phyloP scores from a whole-genome alignment of 1,139 yeast species.

The Kurtzmaniella natalensis region DNA sequence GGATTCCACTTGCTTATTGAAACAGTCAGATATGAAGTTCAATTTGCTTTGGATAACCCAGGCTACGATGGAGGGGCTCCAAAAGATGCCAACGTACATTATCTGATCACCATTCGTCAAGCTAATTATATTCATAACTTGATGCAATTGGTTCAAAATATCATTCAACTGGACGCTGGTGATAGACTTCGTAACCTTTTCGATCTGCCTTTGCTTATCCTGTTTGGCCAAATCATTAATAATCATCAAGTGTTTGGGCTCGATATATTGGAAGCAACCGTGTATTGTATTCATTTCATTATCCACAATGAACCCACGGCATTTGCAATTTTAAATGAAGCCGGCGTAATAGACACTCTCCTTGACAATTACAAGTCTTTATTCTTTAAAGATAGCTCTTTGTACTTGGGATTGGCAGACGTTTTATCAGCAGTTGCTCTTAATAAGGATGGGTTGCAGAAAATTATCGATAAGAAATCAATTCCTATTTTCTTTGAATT shows the following conservation, averaged over 20 bases:
- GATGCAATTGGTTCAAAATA: slow-evolving; percentile 58
- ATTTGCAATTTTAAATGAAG: slow-evolving; percentile 74
- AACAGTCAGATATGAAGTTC: slow-evolving; percentile 63
- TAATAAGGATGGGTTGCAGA: slow-evolving; percentile 65
- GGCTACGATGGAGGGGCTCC: slow-evolving; percentile 52
- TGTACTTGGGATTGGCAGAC: slow-evolving; percentile 65
- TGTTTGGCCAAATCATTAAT: slow-evolving; percentile 57
- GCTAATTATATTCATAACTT: slow-evolving; percentile 53
- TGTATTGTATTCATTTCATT: slow-evolving; percentile 67
- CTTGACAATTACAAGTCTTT: slow-evolving; percentile 50
- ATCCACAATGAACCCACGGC: slow-evolving; percentile 93
- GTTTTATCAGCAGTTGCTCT: slow-evolving; percentile 81
- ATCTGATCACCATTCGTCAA: slow-evolving; percentile 60
- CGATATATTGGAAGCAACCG: slow-evolving; percentile 56
- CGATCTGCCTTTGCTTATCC: slow-evolving; percentile 70
- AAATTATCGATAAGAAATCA: slow-evolving; percentile 45
- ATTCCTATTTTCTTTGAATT: slow-evolving; percentile 49
- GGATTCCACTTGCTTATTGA: slow-evolving; percentile 66
- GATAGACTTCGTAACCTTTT: slow-evolving; percentile 81
- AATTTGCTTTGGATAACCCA: slow-evolving; percentile 56
- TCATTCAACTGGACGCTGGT: slow-evolving; percentile 71
- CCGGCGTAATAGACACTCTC: slow-evolving; percentile 65
- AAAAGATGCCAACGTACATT: slow-evolving; percentile 47
- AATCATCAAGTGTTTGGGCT: slow-evolving; percentile 67
- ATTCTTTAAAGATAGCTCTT: slow-evolving; percentile 53